Percentiles rank a stretch among this genome's conserved stretches.
phyloP scores from a whole-genome alignment of 2,329 filamentous ascomycete species.

The Microascus cirrosus region DNA sequence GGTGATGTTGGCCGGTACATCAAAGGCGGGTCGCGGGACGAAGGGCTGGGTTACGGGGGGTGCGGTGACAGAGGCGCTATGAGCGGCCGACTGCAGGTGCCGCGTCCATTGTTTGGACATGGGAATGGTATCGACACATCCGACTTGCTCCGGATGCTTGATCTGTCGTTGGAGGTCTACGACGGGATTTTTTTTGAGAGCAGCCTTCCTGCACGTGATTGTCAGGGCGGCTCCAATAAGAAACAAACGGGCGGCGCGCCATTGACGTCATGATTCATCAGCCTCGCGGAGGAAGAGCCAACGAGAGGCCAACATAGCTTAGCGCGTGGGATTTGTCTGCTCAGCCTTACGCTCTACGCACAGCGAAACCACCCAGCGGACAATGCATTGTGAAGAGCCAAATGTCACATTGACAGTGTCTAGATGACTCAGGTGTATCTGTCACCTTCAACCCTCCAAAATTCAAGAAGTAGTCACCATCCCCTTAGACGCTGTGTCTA shows the following conservation, averaged over 20 bases:
- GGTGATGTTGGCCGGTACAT: conserved; percentile 60
- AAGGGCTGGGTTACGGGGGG: conserved; percentile 33
- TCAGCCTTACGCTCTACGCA: no score
- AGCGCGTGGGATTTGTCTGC: no score
- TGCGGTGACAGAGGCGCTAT: conserved; percentile 12
- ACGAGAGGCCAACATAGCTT: no score
- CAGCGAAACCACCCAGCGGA: no score
- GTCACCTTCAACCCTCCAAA: neutral
- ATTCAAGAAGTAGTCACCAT: neutral
- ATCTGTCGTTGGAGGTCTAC: neutral
- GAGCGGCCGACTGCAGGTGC: neutral
- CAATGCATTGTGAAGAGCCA: no score
- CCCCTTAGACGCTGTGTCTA: neutral
- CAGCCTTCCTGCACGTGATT: neutral
- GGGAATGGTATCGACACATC: conserved; percentile 1
- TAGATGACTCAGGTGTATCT: neutral
- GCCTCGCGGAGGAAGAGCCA: no score
- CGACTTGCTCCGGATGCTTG: neutral
- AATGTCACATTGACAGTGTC: neutral
- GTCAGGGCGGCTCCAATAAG: no score
- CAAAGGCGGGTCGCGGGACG: conserved; percentile 62
- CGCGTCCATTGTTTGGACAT: conserved; percentile 7
- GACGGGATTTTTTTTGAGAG: neutral
- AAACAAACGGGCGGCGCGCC: no score
- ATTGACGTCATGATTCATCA: no score